Base-by-base conservation (phyloP, 192 early-diverging fungal genomes). In the Rhizophlyctis rosea region DNA sequence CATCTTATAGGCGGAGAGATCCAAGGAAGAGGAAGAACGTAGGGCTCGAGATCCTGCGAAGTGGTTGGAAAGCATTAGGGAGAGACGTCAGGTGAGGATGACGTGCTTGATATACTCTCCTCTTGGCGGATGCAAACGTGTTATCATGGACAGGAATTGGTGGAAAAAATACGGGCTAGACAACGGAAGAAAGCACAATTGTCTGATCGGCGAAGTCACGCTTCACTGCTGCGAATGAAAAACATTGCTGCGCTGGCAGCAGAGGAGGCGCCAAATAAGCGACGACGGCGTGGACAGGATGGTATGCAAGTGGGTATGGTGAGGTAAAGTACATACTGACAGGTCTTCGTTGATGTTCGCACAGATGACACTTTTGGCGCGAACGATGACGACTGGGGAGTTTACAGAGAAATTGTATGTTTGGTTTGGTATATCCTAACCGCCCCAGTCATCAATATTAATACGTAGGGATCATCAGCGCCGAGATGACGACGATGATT, bases 281-380 rank as follows among this genome's bases (percentile, higher is more conserved):
- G 83, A 28, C 68, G 85, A 51, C 7, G 18, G 39, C 71, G 82
- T 57, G 79, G 77, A 33, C 74, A 81, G 18, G 36, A 50, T 51
- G 65, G 69, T 62, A 61, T 3, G 57, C 1, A 18, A 51, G 11
- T 23, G 31, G 61, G 24, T 64, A 50, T 50, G 16, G 23, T n/a
- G n/a, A n/a, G n/a, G n/a, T n/a, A n/a, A n/a, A n/a, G n/a, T n/a
- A n/a, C n/a, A n/a, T n/a, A n/a, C n/a, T n/a, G n/a, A n/a, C n/a
- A n/a, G n/a, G n/a, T n/a, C n/a, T n/a, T n/a, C n/a, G n/a, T n/a
- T n/a, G n/a, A n/a, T n/a, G n/a, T n/a, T n/a, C n/a, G n/a, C n/a
- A n/a, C 67, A 86, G 92, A 93, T 70, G 94, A 96, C 58, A 90
- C 87, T 2, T 96, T 96, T 80, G 94, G 94, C n/a, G 87, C 86